Conservation (phyloP, 345 rosid genomes). For the Litchi chinensis region DNA sequence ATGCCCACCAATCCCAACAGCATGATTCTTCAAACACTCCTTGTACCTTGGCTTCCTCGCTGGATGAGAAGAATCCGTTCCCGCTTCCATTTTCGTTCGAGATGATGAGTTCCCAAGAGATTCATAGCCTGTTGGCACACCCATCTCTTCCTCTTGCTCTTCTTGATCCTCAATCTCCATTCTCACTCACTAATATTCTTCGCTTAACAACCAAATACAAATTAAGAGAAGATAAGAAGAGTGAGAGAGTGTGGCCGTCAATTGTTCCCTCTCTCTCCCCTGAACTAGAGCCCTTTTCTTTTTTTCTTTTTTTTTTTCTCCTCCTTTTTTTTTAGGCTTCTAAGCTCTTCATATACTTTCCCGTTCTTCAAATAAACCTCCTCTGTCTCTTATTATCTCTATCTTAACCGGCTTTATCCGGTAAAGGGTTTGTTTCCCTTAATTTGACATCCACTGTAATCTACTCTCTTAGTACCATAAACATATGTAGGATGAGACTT, state of each 20-base stretch:
- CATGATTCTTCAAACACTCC: constrained; percentile 82
- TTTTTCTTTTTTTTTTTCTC: neutral
- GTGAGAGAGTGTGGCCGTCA: constrained; percentile 49
- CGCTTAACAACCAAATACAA: neutral
- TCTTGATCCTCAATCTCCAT: constrained; percentile 64
- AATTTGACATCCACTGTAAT: too few species aligned
- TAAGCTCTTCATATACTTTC: constrained; percentile 20
- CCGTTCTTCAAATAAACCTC: constrained; percentile 1
- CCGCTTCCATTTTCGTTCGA: constrained; percentile 31
- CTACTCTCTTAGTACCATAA: too few species aligned
- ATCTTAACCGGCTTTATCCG: too few species aligned
- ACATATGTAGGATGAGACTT: too few species aligned
- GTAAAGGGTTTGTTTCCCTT: too few species aligned
- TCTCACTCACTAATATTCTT: neutral
- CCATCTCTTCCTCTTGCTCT: constrained; percentile 69
- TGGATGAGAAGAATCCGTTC: neutral
- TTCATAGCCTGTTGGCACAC: constrained; percentile 44
- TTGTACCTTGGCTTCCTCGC: constrained; percentile 48
- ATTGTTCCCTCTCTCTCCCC: constrained; percentile 17
- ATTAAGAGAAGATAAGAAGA: constrained; percentile 29
- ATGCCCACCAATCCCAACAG: constrained; percentile 78
- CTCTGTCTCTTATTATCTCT: neutral
- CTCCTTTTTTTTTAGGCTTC: neutral
- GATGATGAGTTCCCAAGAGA: constrained; percentile 36
- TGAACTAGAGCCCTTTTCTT: neutral